A percentile compares a stretch with the other conserved stretches of the same genome.
Conservation (phyloP, 257 asterid species). For the Nicotiana sylvestris region DNA sequence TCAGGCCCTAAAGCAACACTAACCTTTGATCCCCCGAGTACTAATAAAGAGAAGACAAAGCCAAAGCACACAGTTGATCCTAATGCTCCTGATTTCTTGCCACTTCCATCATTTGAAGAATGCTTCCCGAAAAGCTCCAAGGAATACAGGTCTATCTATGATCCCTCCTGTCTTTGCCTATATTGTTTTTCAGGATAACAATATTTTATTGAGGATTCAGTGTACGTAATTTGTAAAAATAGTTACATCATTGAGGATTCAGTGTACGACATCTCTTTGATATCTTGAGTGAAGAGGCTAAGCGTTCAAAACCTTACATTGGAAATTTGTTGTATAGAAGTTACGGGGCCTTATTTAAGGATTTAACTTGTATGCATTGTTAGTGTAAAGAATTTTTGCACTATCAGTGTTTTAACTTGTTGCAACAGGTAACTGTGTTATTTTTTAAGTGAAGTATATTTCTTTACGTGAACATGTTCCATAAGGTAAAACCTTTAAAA, state of each 20-base stretch:
- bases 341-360: not conserved
- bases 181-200: not conserved
- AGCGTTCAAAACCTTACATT: not conserved
- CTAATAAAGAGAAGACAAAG: slow-evolving; percentile 46
- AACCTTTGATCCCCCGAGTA: slow-evolving; percentile 67
- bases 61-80: slow-evolving; percentile 85
- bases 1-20: slow-evolving; percentile 56
- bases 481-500: not conserved
- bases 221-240: not conserved
- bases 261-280: not conserved
- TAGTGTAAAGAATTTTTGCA: not conserved
- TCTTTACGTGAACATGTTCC: not conserved
- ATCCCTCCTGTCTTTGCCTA: not conserved
- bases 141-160: slow-evolving; percentile 50
- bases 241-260: not conserved
- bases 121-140: slow-evolving; percentile 96
- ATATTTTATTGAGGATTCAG: not conserved
- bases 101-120: slow-evolving; percentile 86
- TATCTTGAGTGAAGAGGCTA: not conserved
- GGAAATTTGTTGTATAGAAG: not conserved
- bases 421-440: not conserved
- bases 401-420: not conserved
- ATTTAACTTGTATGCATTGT: not conserved
- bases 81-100: slow-evolving; percentile 82
- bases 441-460: not conserved